Evolutionary conservation across 2,329 filamentous ascomycete genomes (phyloP).

Genomic region (Pestalotiopsis sp.): DNA sequence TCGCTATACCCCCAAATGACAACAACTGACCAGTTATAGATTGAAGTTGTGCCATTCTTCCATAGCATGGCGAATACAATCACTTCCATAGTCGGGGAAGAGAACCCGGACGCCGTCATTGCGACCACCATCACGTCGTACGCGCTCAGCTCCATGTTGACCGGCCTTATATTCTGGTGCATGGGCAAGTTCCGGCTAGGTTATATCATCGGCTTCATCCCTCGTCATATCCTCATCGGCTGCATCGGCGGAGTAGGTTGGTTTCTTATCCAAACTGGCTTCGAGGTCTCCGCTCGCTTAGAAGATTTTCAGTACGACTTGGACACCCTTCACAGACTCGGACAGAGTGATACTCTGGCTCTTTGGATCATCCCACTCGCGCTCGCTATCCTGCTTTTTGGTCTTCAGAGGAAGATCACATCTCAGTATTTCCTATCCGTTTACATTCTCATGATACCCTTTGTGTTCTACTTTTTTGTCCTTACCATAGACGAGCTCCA

Average conservation of each 20-base stretch:
- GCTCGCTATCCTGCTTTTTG: conserved; percentile 76
- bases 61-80: conserved; percentile 97
- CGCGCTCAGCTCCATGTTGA: conserved; percentile 86
- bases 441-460: conserved; percentile 81
- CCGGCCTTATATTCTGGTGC: conserved; percentile 86
- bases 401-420: conserved; percentile 73
- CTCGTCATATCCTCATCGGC: conserved; percentile 91
- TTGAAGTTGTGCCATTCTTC: conserved; percentile 98
- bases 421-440: conserved; percentile 85
- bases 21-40: conserved; percentile 49
- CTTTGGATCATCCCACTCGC: conserved; percentile 83
- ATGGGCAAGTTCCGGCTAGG: conserved; percentile 88
- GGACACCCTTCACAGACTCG: conserved; percentile 73
- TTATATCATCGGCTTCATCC: conserved; percentile 95
- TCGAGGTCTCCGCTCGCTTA: conserved; percentile 90
- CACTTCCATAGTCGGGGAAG: conserved; percentile 73
- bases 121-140: conserved; percentile 94
- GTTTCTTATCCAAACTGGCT: conserved; percentile 88
- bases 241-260: conserved; percentile 97
- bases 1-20: not conserved
- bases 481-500: conserved; percentile 69
- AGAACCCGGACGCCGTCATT: conserved; percentile 82
- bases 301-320: conserved; percentile 83
- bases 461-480: conserved; percentile 79
- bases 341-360: conserved; percentile 72